Base-by-base conservation (phyloP, 352 stramenopile species). In the Pythium sukuiense region DNA sequence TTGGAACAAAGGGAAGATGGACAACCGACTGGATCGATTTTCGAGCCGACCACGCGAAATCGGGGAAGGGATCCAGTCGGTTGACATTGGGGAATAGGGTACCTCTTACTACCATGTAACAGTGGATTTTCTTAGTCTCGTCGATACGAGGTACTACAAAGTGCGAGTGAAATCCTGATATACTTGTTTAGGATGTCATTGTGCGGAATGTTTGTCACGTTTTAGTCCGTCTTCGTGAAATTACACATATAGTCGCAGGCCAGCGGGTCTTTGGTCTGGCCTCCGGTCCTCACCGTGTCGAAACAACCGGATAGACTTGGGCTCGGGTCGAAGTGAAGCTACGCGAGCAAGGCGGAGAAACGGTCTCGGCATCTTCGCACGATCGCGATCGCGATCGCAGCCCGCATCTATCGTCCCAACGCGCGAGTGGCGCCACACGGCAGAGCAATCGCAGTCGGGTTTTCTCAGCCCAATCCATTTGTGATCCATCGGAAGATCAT, bases 401-500 rank as follows among this genome's bases (percentile, higher is more conserved):
- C 30, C 27, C 46, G 14, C 32, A 39, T 57, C 16, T 59, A 65
- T 65, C 59, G 59, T 65, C 59, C 30, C 48, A 5, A 59, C 59
- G 59, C 49, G 35, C 6, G 48, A 20, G 57, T 60, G 60, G 60
- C 60, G n/a, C 45, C 59, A 65, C 24, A 32, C 26, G 35, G 32
- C 30, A 49, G 5, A 27, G 13, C 29, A 13, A 16, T 24, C 26
- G 33, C 56, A 18, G 20, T 54, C 26, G 13, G 39, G n/a, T 13
- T 12, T 54, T 50, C 41, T 35, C 20, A 18, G 20, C 35, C 37
- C 35, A 27, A 39, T 61, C 55, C 39, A 49, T 43, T 52, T 54
- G 50, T 62, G 60, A 67, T 67, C 60, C 60, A 53, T 67, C 37
- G 60, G 60, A 60, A 67, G 60, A 53, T 67, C 60, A 67, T 55